A percentile compares a stretch with the other conserved stretches of the same genome.
phyloP scores from a whole-genome alignment of 345 rosid genomes.

The Ailanthus altissimus region DNA sequence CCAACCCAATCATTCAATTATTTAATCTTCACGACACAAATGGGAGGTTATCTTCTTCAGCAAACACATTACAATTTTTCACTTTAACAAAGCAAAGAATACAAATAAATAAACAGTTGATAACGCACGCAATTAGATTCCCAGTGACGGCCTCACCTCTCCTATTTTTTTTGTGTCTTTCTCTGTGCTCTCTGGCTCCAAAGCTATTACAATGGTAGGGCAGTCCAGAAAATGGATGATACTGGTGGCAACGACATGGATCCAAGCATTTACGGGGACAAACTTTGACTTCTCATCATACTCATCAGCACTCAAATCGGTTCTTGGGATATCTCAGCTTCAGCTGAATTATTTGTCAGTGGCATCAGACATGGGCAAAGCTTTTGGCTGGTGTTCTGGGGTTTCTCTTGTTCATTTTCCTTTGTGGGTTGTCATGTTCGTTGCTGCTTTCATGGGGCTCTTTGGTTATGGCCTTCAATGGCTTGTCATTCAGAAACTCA shows the following conservation, averaged over 20 bases:
- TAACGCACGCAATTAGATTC: too few relatives aligned
- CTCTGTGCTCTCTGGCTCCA: background rate
- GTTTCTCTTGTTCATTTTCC: slow-evolving; percentile 56
- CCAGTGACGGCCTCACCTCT: too few relatives aligned
- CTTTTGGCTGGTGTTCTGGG: slow-evolving; percentile 77
- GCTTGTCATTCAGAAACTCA: slow-evolving; percentile 52
- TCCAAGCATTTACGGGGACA: slow-evolving; percentile 81
- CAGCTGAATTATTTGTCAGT: slow-evolving; percentile 66
- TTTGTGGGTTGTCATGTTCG: slow-evolving; percentile 55
- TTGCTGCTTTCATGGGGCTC: slow-evolving; percentile 57
- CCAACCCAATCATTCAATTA: too few relatives aligned
- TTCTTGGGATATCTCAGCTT: slow-evolving; percentile 71
- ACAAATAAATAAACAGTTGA: too few relatives aligned
- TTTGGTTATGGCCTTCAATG: slow-evolving; percentile 72
- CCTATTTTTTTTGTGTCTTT: background rate
- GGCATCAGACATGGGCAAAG: slow-evolving; percentile 82
- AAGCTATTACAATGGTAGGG: slow-evolving; percentile 36
- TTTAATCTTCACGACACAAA: too few relatives aligned
- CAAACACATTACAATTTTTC: too few relatives aligned
- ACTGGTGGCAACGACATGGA: slow-evolving; percentile 65
- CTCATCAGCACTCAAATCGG: slow-evolving; percentile 58
- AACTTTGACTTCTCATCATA: slow-evolving; percentile 81
- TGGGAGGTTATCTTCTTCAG: too few relatives aligned
- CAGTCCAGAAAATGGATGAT: slow-evolving; percentile 72
- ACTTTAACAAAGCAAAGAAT: too few relatives aligned